Base-by-base conservation (phyloP, 2,329 filamentous ascomycete genomes). In the Hypoxylon sp. region DNA sequence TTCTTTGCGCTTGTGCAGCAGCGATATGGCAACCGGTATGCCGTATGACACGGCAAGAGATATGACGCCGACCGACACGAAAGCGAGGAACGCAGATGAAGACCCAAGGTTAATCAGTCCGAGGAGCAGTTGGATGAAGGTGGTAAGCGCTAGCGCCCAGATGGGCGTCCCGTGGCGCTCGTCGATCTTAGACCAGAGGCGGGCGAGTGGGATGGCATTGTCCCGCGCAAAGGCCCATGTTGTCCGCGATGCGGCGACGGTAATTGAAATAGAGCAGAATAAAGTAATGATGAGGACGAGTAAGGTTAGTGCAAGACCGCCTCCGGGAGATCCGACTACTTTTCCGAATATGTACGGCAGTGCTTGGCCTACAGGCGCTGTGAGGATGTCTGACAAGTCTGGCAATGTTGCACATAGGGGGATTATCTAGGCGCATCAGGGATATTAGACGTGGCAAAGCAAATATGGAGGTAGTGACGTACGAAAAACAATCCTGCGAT, bases 221-320 rank as follows among this genome's bases (percentile, higher is more conserved):
- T 88, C 86, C 65, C 86, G 83, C 34, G 86, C 87, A 69, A 91
- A 89, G 6, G 88, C 89, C 80, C 89, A 87, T 1, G 87, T 90
- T 75, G 88, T 90, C 37, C 89, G 85, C 37, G 88, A 90, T 0
- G 89, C 84, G 3, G 89, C 87, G 9, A 90, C 89, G 2, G 89
- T 90, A 75, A 90, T 90, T 21, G 87, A 88, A 43, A 90, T 87
- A 53, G 85, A 86, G 73, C 86, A 88, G 73, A 88, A 83, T 46
- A 88, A 74, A 16, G 84, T 86, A 58, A 88, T 83, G 34, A 88
- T 79, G 48, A 88, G 80, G 30, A 88, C 79, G 1, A 87, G 84
- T 1, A 86, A 72, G 16, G 82, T 81, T 5, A 88, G 77, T 9
- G 77, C 83, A 14, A 88, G 81, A 6, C 84, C 83, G 23, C 83